Base-by-base conservation (phyloP, 441 rosid species). In the Caryocar brasiliense region DNA sequence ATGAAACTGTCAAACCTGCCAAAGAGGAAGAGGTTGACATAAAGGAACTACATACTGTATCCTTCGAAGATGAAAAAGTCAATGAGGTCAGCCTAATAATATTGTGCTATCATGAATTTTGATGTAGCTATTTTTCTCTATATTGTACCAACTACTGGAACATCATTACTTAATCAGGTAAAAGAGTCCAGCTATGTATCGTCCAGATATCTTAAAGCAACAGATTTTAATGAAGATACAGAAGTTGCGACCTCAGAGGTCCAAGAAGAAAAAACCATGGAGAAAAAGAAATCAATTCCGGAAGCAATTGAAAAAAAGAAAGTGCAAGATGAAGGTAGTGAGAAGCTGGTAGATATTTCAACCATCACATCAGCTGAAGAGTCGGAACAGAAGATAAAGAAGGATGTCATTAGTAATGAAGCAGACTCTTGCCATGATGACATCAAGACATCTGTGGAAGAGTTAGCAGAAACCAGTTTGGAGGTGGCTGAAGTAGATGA, bases 101-200 rank as follows among this genome's bases (percentile, higher is more conserved):
- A 40, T 21, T 17, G 27, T 5, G 40, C n/a, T n/a, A n/a, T n/a
- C n/a, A 24, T 26, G 19, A 34, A 20, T 40, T 8, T 6, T 24
- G 19, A n/a, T 17, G 36, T 21, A 12, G 6, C 13, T 8, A 32
- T 18, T 15, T 22, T 18, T 19, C 21, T n/a, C n/a, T n/a, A n/a
- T n/a, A n/a, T n/a, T n/a, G n/a, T n/a, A n/a, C n/a, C n/a, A n/a
- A n/a, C n/a, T n/a, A n/a, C n/a, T 45, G 28, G 34, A 46, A 11
- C 38, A 38, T 37, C 24, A 24, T 23, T 6, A 35, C 30, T 59
- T 46, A 33, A 25, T 21, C 73, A 82, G 84, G 72, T 58, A 59
- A 45, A 37, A 54, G 62, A 66, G 48, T 26, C 40, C 23, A 22
- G 36, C 32, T 35, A 35, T 0, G 33, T 14, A 38, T 48, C 38